phyloP scores from a whole-genome alignment of 2,329 filamentous ascomycete genomes.

The Stenocarpella maydis region DNA sequence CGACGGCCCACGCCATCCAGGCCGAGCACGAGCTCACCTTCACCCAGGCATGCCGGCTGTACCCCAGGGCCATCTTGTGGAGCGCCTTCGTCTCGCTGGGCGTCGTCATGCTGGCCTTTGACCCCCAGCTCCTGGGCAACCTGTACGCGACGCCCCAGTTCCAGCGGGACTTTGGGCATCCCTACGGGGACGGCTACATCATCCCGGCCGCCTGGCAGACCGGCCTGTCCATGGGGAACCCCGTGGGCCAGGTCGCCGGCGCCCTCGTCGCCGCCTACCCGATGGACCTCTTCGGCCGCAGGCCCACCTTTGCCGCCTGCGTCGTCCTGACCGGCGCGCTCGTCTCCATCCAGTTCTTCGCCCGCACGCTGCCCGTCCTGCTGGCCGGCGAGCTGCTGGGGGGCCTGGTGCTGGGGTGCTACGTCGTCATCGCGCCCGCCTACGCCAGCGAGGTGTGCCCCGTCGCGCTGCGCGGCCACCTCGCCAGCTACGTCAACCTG shows the following conservation, averaged over 20 bases:
- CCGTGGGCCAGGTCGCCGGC: slow-evolving; percentile 64
- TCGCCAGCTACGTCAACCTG: slow-evolving; percentile 68
- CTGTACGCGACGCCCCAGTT: slow-evolving; percentile 69
- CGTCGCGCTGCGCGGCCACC: slow-evolving; percentile 62
- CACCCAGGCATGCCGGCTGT: slow-evolving; percentile 50
- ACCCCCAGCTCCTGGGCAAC: slow-evolving; percentile 70
- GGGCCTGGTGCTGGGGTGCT: slow-evolving; percentile 68
- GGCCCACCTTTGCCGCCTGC: slow-evolving; percentile 54
- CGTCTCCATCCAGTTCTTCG: slow-evolving; percentile 71
- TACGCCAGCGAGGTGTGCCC: slow-evolving; percentile 70
- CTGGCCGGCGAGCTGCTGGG: slow-evolving; percentile 69
- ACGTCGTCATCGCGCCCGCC: slow-evolving; percentile 65
- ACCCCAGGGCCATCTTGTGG: slow-evolving; percentile 60
- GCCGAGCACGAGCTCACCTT: slow-evolving; percentile 52
- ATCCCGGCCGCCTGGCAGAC: slow-evolving; percentile 56
- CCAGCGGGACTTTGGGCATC: slow-evolving; percentile 62
- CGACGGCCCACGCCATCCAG: slow-evolving; percentile 44
- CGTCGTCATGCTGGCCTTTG: slow-evolving; percentile 70
- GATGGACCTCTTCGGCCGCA: slow-evolving; percentile 55
- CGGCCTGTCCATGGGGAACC: slow-evolving; percentile 60
- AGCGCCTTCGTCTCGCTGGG: slow-evolving; percentile 66
- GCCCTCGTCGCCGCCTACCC: slow-evolving; percentile 59
- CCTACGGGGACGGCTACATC: slow-evolving; percentile 53
- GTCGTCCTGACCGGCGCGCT: slow-evolving; percentile 57
- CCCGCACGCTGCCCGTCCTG: slow-evolving; percentile 60